Evolutionary conservation across 1,284 basidiomycete genomes (phyloP).

Genomic region (Austropuccinia psidii): DNA sequence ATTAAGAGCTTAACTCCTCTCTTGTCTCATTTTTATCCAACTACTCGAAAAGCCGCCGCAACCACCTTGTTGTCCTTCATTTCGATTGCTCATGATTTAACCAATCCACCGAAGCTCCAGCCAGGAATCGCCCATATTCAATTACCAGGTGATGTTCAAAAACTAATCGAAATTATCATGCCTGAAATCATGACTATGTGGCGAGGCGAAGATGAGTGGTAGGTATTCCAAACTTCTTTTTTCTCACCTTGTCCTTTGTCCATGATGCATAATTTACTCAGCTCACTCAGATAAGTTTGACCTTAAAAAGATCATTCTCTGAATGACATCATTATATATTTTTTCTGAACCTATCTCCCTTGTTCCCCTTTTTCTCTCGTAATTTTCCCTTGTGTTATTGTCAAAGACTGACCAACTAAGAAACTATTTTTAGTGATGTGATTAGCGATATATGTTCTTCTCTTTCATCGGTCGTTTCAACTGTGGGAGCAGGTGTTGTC

Average conservation of each 20-base stretch:
- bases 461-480: conserved; percentile 23
- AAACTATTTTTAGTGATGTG: conserved; percentile 13
- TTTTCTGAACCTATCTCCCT: background rate
- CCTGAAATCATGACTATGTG: conserved; percentile 78
- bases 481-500: conserved; percentile 36
- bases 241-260: conserved; percentile 11
- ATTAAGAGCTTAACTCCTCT: conserved; percentile 74
- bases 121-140: conserved; percentile 62
- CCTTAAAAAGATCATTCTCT: conserved; percentile 41
- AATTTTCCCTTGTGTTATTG: background rate
- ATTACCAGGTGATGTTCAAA: conserved; percentile 68
- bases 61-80: conserved; percentile 84
- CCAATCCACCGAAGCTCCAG: conserved; percentile 71
- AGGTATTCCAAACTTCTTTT: conserved; percentile 50
- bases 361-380: background rate
- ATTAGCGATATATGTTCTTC: conserved; percentile 32
- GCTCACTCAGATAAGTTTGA: conserved; percentile 69
- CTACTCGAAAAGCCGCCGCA: conserved; percentile 88
- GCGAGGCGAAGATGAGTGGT: conserved; percentile 96
- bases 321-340: conserved; percentile 12
- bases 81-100: conserved; percentile 84
- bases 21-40: conserved; percentile 81
- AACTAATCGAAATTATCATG: conserved; percentile 70
- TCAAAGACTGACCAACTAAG: background rate
- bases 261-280: conserved; percentile 55